Base-by-base conservation (phyloP, 139 green algal species). In the Diplosphaera chodatii region DNA sequence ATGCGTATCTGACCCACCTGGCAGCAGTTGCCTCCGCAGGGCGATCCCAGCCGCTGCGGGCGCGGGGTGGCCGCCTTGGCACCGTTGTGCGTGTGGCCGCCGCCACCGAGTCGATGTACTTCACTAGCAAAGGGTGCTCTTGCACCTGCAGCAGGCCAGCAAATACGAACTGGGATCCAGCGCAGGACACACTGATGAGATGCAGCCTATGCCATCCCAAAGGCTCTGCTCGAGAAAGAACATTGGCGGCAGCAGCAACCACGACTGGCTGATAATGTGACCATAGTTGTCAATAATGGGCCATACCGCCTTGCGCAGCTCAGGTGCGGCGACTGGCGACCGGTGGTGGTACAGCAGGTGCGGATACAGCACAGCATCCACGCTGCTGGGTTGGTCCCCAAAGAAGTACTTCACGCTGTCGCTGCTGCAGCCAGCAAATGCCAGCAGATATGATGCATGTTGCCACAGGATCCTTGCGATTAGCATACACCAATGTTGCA, bases 311-410 rank as follows among this genome's bases (percentile, higher is more conserved):
- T 74, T 32, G 10, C 73, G 66, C 40, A 92, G 83, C 31, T 86
- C 79, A 2, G 87, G 85, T 25, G 82, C 78, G 5, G 80, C 80
- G 8, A 85, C 78, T 3, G 82, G 80, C 27, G 82, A 83, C 1
- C 32, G 29, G 4, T 75, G 71, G 64, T 86, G 86, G 71, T 84
- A 90, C 6, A 82, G 62, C 56, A 90, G 77, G 68, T 90, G 84
- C 1, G 82, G 84, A 40, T 79, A 79, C 64, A 92, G 72, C 69
- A 89, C 71, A 2, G 87, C 87, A 71, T 92, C 87, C 23, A 89
- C 27, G 55, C 72, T 88, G 84, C 78, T 82, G 32, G 87, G 84
- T 4, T 31, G n/a, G 25, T 67, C 29, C 0, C 87, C 87, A 28
- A 92, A 86, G 40, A 91, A 79, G 77, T 78, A 92, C 25, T 32